A percentile compares a stretch with the other conserved stretches of the same genome.
phyloP scores from a whole-genome alignment of 805 yeast species.

The Schizosaccharomyces osmophilus region DNA sequence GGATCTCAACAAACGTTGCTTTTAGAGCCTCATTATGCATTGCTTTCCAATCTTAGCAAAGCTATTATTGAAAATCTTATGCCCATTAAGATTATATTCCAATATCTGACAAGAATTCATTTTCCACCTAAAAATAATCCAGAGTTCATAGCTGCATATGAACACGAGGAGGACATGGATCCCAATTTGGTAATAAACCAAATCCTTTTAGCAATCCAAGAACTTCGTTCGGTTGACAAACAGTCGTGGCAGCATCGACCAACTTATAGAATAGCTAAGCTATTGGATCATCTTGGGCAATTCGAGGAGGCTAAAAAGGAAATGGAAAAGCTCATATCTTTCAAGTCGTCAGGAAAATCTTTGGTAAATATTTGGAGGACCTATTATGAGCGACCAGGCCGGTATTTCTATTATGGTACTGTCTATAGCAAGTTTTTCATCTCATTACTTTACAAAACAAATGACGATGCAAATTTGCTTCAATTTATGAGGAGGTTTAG shows the following conservation, averaged over 20 bases:
- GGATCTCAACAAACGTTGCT: constrained; percentile 21
- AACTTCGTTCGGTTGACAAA: constrained; percentile 34
- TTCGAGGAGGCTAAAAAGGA: constrained; percentile 32
- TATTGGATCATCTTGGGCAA: constrained; percentile 32
- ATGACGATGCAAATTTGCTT: constrained; percentile 21
- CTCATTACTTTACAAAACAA: constrained; percentile 25
- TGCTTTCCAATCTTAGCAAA: constrained; percentile 31
- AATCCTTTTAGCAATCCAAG: constrained; percentile 11
- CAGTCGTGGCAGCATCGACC: constrained; percentile 87
- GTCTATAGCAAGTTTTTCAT: constrained; percentile 44
- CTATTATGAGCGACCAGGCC: constrained; percentile 67
- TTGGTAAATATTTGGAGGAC: constrained; percentile 84
- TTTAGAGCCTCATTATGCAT: constrained; percentile 55
- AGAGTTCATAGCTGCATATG: background rate
- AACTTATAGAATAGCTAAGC: constrained; percentile 40
- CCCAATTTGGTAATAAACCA: background rate
- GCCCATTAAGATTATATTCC: no score
- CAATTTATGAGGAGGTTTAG: background rate
- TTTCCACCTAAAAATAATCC: background rate
- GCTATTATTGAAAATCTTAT: background rate
- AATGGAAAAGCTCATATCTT: constrained; percentile 35
- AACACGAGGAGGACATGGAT: background rate
- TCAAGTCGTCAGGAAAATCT: constrained; percentile 40
- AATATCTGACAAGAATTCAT: background rate
- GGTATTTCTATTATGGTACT: constrained; percentile 56